phyloP scores from a whole-genome alignment of 2,329 filamentous ascomycete species.

The Sporothrix phasma region DNA sequence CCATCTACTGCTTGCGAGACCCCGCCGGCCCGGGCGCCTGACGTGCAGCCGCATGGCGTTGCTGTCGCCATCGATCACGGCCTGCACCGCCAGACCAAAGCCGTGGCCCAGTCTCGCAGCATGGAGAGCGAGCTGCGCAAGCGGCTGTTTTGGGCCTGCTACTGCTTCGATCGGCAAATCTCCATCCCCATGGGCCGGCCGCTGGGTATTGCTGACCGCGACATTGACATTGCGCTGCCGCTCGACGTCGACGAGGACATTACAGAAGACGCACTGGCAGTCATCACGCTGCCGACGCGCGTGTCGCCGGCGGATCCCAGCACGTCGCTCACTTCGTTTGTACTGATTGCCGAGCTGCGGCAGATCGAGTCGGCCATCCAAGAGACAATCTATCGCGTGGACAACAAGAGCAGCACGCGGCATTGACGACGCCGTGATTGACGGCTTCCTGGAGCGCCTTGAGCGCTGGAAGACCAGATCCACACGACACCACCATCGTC shows the following conservation, averaged over 20 bases:
- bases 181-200: conserved; percentile 26
- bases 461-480: conserved; percentile 19
- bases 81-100: conserved; percentile 20
- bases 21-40: conserved; percentile 18
- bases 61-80: conserved; percentile 21
- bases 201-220: conserved; percentile 25
- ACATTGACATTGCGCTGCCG: conserved; percentile 24
- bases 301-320: conserved; percentile 13
- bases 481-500: conserved; percentile 10
- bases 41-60: conserved; percentile 20
- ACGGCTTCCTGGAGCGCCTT: conserved; percentile 17
- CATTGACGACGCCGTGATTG: conserved; percentile 10
- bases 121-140: conserved; percentile 24
- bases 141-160: conserved; percentile 26
- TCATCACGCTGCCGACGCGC: conserved; percentile 1
- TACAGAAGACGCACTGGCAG: conserved; percentile 16
- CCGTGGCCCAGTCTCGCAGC: conserved; percentile 7
- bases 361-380: conserved; percentile 20
- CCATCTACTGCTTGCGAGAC: conserved; percentile 19
- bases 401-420: conserved; percentile 10
- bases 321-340: conserved; percentile 24
- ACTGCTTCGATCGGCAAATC: conserved; percentile 25
- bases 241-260: conserved; percentile 23
- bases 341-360: conserved; percentile 19
- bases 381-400: conserved; percentile 20